Percentiles rank a stretch among this genome's conserved stretches.
These are phyloP conservation scores for Pseudoneurospora amorphoporcata DNA, from an alignment of 495 filamentous ascomycete genomes.

Conservation along the genomic window DNA sequence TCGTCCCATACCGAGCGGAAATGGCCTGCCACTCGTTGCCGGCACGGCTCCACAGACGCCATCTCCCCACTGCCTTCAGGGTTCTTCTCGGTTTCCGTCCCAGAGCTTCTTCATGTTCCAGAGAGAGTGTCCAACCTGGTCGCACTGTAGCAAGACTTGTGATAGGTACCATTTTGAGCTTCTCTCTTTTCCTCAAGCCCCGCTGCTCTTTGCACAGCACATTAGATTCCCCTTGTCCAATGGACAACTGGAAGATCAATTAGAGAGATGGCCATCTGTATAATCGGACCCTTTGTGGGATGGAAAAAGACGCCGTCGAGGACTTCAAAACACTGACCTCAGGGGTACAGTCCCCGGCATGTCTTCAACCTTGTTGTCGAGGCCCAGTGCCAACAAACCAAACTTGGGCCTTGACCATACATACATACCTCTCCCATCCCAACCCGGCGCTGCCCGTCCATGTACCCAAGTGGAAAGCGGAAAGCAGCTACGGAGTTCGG, in stretches of 20 bases:
- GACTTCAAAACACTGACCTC: background rate
- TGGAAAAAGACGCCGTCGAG: background rate
- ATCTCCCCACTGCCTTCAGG: background rate
- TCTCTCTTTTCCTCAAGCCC: background rate
- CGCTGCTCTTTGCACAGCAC: background rate
- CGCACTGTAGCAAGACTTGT: slow-evolving; percentile 24
- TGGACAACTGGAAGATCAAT: background rate
- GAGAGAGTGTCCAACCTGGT: slow-evolving; percentile 7
- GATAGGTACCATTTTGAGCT: background rate
- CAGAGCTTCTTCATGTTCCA: background rate
- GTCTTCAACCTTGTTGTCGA: background rate
- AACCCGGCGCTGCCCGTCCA: background rate
- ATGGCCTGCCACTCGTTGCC: background rate
- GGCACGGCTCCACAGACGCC: background rate
- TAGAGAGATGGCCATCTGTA: background rate
- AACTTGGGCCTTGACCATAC: background rate
- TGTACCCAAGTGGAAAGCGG: background rate
- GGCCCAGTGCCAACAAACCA: background rate
- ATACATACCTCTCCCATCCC: background rate
- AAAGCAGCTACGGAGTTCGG: background rate
- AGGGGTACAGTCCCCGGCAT: background rate
- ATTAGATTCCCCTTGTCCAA: background rate
- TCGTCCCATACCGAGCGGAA: background rate
- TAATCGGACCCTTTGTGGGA: background rate
- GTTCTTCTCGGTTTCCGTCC: background rate